phyloP scores from a whole-genome alignment of 202 grass and related monocot species.

The Panicum hallii region DNA sequence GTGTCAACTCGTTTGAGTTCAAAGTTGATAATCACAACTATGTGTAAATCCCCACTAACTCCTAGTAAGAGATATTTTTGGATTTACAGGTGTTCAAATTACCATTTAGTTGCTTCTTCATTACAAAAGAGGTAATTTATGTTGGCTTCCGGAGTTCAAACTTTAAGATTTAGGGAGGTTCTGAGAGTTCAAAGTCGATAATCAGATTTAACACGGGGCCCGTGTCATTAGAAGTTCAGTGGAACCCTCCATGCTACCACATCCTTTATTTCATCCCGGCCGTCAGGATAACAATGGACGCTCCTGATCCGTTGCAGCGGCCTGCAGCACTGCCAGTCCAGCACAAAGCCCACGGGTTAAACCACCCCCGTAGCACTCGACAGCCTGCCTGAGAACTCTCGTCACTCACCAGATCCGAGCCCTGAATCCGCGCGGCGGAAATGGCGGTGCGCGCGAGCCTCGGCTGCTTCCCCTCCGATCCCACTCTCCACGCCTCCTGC shows the following conservation, averaged over 20 bases:
- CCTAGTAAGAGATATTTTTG: no score
- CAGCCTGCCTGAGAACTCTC: conserved; percentile 35
- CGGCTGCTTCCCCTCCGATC: conserved; percentile 60
- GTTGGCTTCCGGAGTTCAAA: no score
- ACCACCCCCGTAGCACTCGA: neutral
- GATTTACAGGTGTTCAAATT: no score
- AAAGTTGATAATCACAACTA: neutral
- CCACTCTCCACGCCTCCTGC: conserved; percentile 49
- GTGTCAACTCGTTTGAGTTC: neutral
- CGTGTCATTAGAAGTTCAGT: no score
- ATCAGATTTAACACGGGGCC: no score
- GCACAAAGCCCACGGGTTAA: neutral
- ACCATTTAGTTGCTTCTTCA: no score
- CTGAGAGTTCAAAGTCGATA: no score
- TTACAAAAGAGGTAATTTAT: no score
- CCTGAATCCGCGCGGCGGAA: conserved; percentile 24
- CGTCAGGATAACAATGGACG: conserved; percentile 25
- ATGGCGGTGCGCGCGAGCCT: conserved; percentile 75
- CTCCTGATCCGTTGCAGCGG: neutral
- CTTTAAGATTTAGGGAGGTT: no score
- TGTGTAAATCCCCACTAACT: neutral
- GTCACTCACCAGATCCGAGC: conserved; percentile 44
- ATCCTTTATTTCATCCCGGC: neutral
- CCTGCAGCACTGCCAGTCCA: neutral
- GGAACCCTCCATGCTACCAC: no score